Percentiles rank a stretch among this genome's conserved stretches.
These are phyloP conservation scores for Alopecurus myosuroides DNA, from an alignment of 176 grass and related monocot genomes.

Conservation along the genomic window DNA sequence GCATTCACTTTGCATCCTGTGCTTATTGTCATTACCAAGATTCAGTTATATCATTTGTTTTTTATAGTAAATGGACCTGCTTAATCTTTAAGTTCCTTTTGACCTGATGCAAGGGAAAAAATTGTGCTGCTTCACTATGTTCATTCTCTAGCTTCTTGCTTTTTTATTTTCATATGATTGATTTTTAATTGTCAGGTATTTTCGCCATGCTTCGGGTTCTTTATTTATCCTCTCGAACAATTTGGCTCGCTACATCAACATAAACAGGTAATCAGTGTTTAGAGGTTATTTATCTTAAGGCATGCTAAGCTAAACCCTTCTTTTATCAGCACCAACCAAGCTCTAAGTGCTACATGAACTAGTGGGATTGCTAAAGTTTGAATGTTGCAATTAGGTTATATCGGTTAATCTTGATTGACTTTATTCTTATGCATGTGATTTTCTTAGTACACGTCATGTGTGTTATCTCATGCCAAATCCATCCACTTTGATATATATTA, in stretches of 20 bases:
- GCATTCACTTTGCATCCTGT: neutral
- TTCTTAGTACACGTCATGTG: neutral
- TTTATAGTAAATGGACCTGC: neutral
- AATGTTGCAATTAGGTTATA: neutral
- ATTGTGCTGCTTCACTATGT: neutral
- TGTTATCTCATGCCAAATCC: neutral
- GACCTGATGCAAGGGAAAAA: neutral
- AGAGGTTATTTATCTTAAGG: neutral
- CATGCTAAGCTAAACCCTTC: neutral
- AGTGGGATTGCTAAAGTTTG: neutral
- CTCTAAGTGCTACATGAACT: neutral
- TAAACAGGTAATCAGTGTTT: constrained; percentile 67
- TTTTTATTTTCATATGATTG: neutral
- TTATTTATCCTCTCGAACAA: constrained; percentile 88
- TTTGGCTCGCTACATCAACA: constrained; percentile 87
- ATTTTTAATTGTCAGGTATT: constrained; percentile 63
- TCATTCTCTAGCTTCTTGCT: neutral
- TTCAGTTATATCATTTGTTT: neutral
- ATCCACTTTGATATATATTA: neutral
- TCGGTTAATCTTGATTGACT: neutral
- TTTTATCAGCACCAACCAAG: neutral
- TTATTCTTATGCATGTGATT: neutral
- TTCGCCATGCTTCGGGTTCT: constrained; percentile 90
- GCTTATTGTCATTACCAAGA: neutral
- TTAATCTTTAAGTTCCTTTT: neutral